Base-by-base conservation (phyloP, 1,284 basidiomycete genomes). In the Trichosporon ovoides region DNA sequence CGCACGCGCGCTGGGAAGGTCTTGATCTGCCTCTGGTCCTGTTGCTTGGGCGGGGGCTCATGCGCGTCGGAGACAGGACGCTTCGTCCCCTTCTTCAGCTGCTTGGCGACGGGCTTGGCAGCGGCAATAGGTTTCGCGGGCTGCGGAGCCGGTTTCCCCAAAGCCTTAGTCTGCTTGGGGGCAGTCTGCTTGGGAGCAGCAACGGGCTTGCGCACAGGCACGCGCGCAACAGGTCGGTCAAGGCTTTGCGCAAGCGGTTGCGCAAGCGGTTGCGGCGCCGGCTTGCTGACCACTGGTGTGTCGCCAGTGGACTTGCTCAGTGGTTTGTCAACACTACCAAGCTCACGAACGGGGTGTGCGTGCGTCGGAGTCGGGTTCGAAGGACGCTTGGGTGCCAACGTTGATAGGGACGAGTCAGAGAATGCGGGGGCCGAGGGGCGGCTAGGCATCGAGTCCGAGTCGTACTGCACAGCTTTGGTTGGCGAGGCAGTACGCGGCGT, bases 341-440 rank as follows among this genome's bases (percentile, higher is more conserved):
- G 4, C 7, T 22, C 43, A 16, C 22, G 43, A 12, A 48, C 51
- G 56, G 33, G 52, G 72, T 28, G 73, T 0, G 72, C 84, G 0
- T 98, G 95, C 95, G 83, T 98, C 2, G 96, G 95, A 0, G 81
- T 98, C 7, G 90, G 96, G 75, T 91, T 95, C 68, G 96, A 98
- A 72, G 96, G 98, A 70, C 95, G 96, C 1, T 83, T 92, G 12
- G 94, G 95, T 12, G 24, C 43, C 24, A 22, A 48, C 14, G 43
- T 48, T 22, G 43, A 48, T 10, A 31, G 14, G 14, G 43, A 46
- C 11, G 40, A 24, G 40, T 46, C 40, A 16, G 22, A 7, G 14
- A 48, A 31, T 16, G 11, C 43, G 14, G 43, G 43, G 13, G 43
- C 43, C 7, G 16, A 13, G 5, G 43, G 24, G 2, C 24, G 22